phyloP scores from a whole-genome alignment of 2,329 filamentous ascomycete genomes.

The Colletotrichum aenigma region DNA sequence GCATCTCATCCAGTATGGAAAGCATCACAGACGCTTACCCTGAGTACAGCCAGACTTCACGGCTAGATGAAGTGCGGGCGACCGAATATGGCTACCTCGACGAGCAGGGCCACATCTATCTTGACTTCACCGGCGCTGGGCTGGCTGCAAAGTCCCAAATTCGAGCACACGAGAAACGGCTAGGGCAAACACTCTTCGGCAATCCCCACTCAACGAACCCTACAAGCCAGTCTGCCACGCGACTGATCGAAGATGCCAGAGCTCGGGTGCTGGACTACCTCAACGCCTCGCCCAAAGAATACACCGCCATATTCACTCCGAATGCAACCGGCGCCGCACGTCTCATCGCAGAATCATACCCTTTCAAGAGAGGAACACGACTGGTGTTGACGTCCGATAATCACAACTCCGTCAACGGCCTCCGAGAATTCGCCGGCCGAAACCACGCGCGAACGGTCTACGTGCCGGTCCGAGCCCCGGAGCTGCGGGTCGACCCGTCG shows the following conservation, averaged over 20 bases:
- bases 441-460: conserved; percentile 30
- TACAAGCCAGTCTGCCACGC: conserved; percentile 37
- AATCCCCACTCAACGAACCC: conserved; percentile 46
- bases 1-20: neutral
- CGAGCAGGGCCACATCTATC: conserved; percentile 40
- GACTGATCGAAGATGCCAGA: conserved; percentile 34
- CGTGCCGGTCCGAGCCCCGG: conserved; percentile 28
- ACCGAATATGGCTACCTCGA: conserved; percentile 41
- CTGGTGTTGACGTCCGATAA: conserved; percentile 44
- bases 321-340: conserved; percentile 43
- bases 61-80: conserved; percentile 33
- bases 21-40: conserved; percentile 28
- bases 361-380: conserved; percentile 26
- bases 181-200: conserved; percentile 34
- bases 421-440: conserved; percentile 38
- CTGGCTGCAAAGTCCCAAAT: conserved; percentile 37
- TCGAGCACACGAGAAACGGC: conserved; percentile 32
- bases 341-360: conserved; percentile 43
- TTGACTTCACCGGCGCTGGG: conserved; percentile 45
- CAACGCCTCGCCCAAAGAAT: conserved; percentile 38
- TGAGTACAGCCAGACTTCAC: conserved; percentile 35
- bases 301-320: conserved; percentile 42
- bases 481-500: conserved; percentile 31
- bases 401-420: conserved; percentile 45
- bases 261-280: conserved; percentile 35